phyloP scores from a whole-genome alignment of 805 yeast genomes.

The Suhomyces tanzawaensis region DNA sequence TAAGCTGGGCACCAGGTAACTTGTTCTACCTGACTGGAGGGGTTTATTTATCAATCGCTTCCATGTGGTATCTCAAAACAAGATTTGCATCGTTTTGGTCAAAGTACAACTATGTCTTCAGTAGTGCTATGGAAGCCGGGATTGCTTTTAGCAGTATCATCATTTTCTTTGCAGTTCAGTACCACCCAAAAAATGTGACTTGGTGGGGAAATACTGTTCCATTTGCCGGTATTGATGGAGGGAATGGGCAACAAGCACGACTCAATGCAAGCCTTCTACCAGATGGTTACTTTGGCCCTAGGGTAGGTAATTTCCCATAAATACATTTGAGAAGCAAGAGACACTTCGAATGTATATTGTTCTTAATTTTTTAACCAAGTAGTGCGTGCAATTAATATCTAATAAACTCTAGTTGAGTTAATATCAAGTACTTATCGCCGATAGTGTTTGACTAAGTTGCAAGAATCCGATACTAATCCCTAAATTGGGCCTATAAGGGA shows the following conservation, averaged over 20 bases:
- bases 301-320: slow-evolving; percentile 18
- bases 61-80: slow-evolving; percentile 29
- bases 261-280: slow-evolving; percentile 19
- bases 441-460: too few relatives aligned
- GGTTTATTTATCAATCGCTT: slow-evolving; percentile 23
- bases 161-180: slow-evolving; percentile 38
- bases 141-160: slow-evolving; percentile 34
- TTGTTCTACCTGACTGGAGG: slow-evolving; percentile 30
- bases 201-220: slow-evolving; percentile 35
- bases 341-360: too few relatives aligned
- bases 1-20: slow-evolving; percentile 33
- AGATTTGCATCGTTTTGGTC: slow-evolving; percentile 33
- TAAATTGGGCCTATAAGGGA: too few relatives aligned
- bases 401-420: too few relatives aligned
- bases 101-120: slow-evolving; percentile 33
- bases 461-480: too few relatives aligned
- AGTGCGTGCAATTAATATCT: too few relatives aligned
- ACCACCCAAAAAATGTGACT: slow-evolving; percentile 24
- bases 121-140: slow-evolving; percentile 32
- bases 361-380: too few relatives aligned
- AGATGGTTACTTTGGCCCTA: slow-evolving; percentile 22
- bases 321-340: background rate
- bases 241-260: slow-evolving; percentile 21
- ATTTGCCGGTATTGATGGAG: slow-evolving; percentile 36
- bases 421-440: too few relatives aligned